These are phyloP conservation scores for Eremothecium gossypii DNA, from an alignment of 1,139 yeast genomes.

Conservation along the genomic window DNA sequence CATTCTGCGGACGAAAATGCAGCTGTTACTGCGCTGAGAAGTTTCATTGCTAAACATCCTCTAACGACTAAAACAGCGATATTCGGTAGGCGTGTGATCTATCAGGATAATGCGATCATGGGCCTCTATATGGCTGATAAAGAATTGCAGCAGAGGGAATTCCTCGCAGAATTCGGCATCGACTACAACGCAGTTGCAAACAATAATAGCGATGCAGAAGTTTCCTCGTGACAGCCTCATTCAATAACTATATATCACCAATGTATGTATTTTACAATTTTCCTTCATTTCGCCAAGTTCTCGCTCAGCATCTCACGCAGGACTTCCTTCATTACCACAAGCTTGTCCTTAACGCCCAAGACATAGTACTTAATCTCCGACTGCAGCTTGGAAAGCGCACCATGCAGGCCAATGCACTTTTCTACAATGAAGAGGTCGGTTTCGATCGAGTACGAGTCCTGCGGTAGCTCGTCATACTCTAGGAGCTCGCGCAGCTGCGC, in stretches of 20 bases:
- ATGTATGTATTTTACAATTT: not conserved
- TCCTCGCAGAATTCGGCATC: constrained; percentile 15
- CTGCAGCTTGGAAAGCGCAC: constrained; percentile 8
- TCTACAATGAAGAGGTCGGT: constrained; percentile 17
- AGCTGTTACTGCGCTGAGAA: constrained; percentile 20
- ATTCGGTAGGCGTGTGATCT: constrained; percentile 20
- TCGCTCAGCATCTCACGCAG: not conserved
- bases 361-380: constrained; percentile 18
- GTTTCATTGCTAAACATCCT: constrained; percentile 19
- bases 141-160: constrained; percentile 14
- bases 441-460: constrained; percentile 15
- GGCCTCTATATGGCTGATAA: constrained; percentile 17
- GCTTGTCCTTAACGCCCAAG: constrained; percentile 20
- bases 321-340: constrained; percentile 10
- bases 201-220: not conserved
- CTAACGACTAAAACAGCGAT: constrained; percentile 16
- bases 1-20: constrained; percentile 13
- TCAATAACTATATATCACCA: not conserved
- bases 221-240: not conserved
- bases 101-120: constrained; percentile 18
- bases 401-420: constrained; percentile 11
- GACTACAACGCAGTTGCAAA: constrained; percentile 11
- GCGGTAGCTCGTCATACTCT: constrained; percentile 3
- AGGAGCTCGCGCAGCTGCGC: constrained; percentile 2
- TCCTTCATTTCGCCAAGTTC: not conserved